Conservation (phyloP, 139 green algal genomes). For the Prasinococcaceae sp. region DNA sequence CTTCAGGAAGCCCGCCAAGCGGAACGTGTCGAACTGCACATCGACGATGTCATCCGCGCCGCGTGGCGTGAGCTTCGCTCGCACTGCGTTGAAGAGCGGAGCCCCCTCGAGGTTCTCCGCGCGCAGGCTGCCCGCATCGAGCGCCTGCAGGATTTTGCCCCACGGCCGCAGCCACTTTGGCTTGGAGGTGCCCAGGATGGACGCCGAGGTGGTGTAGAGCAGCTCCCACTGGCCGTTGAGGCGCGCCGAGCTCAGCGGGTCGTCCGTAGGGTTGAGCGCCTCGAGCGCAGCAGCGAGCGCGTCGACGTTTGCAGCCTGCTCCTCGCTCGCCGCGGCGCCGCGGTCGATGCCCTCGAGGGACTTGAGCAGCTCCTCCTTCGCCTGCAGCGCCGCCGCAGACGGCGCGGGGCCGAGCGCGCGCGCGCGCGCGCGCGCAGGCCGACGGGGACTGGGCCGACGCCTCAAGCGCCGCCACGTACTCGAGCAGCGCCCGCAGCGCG, state of each 20-base stretch:
- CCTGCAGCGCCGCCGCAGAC: neutral
- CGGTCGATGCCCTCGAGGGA: slow-evolving; percentile 2
- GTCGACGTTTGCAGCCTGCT: slow-evolving; percentile 9
- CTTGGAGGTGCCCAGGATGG: slow-evolving; percentile 12
- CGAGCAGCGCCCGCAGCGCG: too few relatives aligned
- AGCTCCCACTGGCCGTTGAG: slow-evolving; percentile 22
- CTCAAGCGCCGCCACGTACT: too few relatives aligned
- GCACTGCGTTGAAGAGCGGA: slow-evolving; percentile 22
- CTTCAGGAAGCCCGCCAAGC: slow-evolving; percentile 10
- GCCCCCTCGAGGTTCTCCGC: slow-evolving; percentile 19
- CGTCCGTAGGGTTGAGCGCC: slow-evolving; percentile 9
- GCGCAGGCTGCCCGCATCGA: slow-evolving; percentile 6
- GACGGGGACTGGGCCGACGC: too few relatives aligned
- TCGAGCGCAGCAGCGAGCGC: slow-evolving; percentile 8
- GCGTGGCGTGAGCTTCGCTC: slow-evolving; percentile 22
- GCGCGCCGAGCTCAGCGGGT: neutral
- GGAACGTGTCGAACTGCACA: slow-evolving; percentile 26
- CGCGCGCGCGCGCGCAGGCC: too few relatives aligned
- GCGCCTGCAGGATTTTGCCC: slow-evolving; percentile 21
- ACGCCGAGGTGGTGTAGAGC: slow-evolving; percentile 22
- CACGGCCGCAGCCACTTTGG: slow-evolving; percentile 1
- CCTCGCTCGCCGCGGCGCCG: slow-evolving; percentile 12
- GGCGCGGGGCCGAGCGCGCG: too few relatives aligned
- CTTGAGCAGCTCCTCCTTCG: slow-evolving; percentile 8
- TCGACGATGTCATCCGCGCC: slow-evolving; percentile 14